These are phyloP conservation scores for Sporothrix variecibatus DNA, from an alignment of 2,329 filamentous ascomycete genomes.

Conservation along the genomic window DNA sequence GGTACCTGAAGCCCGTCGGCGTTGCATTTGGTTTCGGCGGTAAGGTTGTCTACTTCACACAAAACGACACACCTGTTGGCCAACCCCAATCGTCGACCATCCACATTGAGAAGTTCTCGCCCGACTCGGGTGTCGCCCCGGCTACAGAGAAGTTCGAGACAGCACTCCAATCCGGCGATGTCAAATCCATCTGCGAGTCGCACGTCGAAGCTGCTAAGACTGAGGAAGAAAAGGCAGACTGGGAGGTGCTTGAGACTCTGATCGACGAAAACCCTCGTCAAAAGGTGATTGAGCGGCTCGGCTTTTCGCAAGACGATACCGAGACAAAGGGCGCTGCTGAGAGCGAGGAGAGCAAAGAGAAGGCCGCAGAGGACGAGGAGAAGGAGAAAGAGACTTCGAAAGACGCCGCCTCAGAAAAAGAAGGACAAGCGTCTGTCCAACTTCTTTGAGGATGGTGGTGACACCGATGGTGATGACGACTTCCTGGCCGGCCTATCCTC, in stretches of 20 bases:
- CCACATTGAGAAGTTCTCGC: conserved; percentile 81
- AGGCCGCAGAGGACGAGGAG: conserved; percentile 36
- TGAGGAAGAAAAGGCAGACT: conserved; percentile 93
- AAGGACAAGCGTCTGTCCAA: conserved; percentile 69
- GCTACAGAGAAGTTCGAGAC: conserved; percentile 86
- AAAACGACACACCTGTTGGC: conserved; percentile 58
- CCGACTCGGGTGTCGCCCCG: conserved; percentile 81
- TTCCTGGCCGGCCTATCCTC: conserved; percentile 84
- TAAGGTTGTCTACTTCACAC: conserved; percentile 77
- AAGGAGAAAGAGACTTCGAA: conserved; percentile 35
- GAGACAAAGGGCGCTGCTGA: conserved; percentile 51
- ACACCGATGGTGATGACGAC: conserved; percentile 72
- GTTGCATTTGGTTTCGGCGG: conserved; percentile 95
- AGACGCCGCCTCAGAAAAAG: conserved; percentile 45
- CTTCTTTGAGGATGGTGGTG: conserved; percentile 79
- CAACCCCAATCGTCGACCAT: conserved; percentile 74
- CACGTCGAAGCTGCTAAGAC: conserved; percentile 74
- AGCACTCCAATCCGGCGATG: conserved; percentile 74
- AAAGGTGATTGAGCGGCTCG: conserved; percentile 84
- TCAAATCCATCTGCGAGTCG: conserved; percentile 75
- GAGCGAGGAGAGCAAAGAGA: conserved; percentile 36
- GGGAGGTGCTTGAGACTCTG: conserved; percentile 89
- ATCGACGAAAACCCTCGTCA: conserved; percentile 82
- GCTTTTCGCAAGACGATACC: conserved; percentile 65
- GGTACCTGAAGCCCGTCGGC: conserved; percentile 82